A percentile compares a stretch with the other conserved stretches of the same genome.
phyloP scores from a whole-genome alignment of 768 basidiomycete genomes.

The Calocybe indica region DNA sequence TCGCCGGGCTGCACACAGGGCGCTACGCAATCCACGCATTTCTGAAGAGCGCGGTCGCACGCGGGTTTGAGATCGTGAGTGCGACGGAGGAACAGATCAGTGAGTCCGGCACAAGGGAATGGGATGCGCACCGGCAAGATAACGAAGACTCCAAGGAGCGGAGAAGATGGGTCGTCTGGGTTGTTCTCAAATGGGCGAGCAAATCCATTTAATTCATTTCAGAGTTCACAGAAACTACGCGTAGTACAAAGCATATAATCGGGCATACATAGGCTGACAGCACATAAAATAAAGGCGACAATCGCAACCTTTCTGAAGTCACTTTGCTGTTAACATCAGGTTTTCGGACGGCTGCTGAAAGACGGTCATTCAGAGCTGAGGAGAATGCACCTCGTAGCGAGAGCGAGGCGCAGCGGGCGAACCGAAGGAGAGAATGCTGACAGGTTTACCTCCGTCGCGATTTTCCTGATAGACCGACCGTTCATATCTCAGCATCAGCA shows the following conservation, averaged over 20 bases:
- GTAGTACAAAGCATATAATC: no score
- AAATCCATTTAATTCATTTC: no score
- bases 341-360: neutral
- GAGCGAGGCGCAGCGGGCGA: slow-evolving; percentile 19
- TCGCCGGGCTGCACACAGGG: slow-evolving; percentile 74
- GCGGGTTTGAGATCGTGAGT: slow-evolving; percentile 41
- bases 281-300: no score
- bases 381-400: slow-evolving; percentile 20
- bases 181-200: slow-evolving; percentile 42
- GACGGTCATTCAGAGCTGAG: slow-evolving; percentile 3
- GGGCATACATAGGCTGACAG: no score
- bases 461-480: slow-evolving; percentile 24
- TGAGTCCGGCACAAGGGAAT: slow-evolving; percentile 33
- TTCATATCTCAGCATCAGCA: neutral
- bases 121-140: slow-evolving; percentile 32
- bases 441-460: slow-evolving; percentile 28
- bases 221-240: no score
- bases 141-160: neutral
- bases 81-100: slow-evolving; percentile 42
- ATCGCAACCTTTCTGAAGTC: neutral
- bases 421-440: slow-evolving; percentile 45
- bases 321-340: neutral
- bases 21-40: slow-evolving; percentile 66
- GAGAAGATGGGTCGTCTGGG: slow-evolving; percentile 69
- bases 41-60: slow-evolving; percentile 28